Evolutionary conservation across 129 eudicot genomes (phyloP), one percentile per base, ranked within the genome.

Genomic region (Sambucus nigra): DNA sequence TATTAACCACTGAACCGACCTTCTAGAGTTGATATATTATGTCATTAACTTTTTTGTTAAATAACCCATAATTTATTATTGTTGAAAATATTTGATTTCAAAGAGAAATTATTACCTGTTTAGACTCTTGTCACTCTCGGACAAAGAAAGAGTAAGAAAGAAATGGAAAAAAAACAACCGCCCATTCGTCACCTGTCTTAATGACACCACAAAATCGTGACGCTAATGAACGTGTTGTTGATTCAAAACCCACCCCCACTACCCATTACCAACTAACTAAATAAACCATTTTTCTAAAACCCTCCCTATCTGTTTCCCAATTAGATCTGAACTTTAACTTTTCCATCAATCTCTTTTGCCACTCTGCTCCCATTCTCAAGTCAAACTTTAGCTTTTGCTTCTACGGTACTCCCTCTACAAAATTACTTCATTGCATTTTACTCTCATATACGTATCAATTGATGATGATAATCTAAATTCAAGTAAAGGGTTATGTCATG

Each of bases 311-410:
- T 35, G 42, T 35, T 35, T 52, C 23, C 1, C 11, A 7, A 38
- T 57, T 35, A 57, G 62, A 57, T 57, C 62, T 40, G 62, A 39
- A 57, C 33, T 57, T 40, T 15, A 57, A 57, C 33, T 22, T 39
- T 40, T 15, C 1, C 5, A 31, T 21, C 18, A 31, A 29, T 7
- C 42, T 17, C 22, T 17, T 31, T 54, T 54, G 7, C 62, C 38
- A 33, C n/a, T 14, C 62, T 49, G 23, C 3, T 39, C 17, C 18
- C 35, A 25, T 17, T 29, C 13, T 47, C 25, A 47, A 47, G 52
- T 47, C 52, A 19, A 47, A 18, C 21, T 20, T 3, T 18, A 47
- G 52, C 27, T 47, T 29, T 26, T 15, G 26, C 54, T 53, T 53
- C 41, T n/a, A n/a, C 20, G 19, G 60, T 55, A 32, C 31, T 47